Evolutionary conservation across 1,284 basidiomycete genomes (phyloP).

Genomic region (Anthracocystis walkeri): DNA sequence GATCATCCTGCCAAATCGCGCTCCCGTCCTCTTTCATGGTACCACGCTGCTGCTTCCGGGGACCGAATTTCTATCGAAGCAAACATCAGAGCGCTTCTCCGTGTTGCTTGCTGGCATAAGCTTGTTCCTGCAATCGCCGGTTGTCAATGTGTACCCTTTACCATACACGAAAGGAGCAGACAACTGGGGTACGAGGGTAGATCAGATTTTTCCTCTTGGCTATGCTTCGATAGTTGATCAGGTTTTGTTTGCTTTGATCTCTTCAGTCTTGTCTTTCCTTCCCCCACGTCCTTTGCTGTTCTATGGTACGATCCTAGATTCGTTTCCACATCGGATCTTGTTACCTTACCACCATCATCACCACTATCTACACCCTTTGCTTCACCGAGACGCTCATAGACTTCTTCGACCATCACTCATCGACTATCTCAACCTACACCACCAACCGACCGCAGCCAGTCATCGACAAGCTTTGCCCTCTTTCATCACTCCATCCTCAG

Average conservation of each 20-base stretch:
- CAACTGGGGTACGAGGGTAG: constrained; percentile 11
- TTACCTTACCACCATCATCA: constrained; percentile 5
- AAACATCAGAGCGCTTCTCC: constrained; percentile 5
- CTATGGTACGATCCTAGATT: not conserved
- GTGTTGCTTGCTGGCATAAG: constrained; percentile 6
- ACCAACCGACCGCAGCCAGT: not conserved
- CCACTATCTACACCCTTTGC: not conserved
- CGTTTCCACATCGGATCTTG: not conserved
- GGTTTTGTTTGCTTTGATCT: constrained; percentile 5
- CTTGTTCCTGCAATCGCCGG: constrained; percentile 17
- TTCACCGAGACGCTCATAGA: not conserved
- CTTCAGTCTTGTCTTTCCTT: constrained; percentile 1
- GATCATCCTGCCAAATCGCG: constrained; percentile 18
- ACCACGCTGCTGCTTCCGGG: constrained; percentile 17
- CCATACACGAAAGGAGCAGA: constrained; percentile 5
- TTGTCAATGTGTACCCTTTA: constrained; percentile 25
- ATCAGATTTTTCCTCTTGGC: not conserved
- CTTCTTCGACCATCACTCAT: not conserved
- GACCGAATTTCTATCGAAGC: constrained; percentile 9
- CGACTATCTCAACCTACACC: not conserved
- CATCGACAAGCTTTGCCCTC: not conserved
- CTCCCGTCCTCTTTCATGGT: constrained; percentile 10
- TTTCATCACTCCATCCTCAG: not conserved
- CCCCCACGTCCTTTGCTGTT: not conserved
- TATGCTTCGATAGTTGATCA: constrained; percentile 5